Conservation (phyloP, 306 rosid genomes). For the Malus sylvestris region DNA sequence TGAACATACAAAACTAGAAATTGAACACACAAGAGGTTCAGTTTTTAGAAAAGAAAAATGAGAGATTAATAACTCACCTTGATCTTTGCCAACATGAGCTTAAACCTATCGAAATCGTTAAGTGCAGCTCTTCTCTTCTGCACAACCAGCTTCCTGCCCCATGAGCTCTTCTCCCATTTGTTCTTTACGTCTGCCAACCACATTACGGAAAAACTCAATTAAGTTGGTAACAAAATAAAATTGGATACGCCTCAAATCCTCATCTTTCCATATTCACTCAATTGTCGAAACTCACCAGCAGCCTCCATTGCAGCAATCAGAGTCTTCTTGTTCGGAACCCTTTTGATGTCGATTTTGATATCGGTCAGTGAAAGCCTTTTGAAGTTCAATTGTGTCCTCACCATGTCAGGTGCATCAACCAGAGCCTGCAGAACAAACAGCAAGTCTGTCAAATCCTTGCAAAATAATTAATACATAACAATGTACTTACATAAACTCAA, state of each 20-base stretch:
- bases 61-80: constrained; percentile 16
- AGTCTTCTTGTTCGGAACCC: constrained; percentile 43
- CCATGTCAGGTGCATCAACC: constrained; percentile 49
- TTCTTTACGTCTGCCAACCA: constrained; percentile 40
- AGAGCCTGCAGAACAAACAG: constrained; percentile 25
- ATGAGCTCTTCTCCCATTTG: constrained; percentile 50
- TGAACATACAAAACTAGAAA: not conserved
- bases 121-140: constrained; percentile 44
- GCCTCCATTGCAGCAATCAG: constrained; percentile 43
- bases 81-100: constrained; percentile 52
- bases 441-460: not conserved
- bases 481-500: not conserved
- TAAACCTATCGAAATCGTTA: constrained; percentile 47
- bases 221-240: not conserved
- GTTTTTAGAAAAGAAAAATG: not conserved
- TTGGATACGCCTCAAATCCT: not conserved
- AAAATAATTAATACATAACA: not conserved
- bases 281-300: constrained; percentile 21
- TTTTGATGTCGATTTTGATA: constrained; percentile 38
- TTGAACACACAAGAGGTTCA: not conserved
- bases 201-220: not conserved
- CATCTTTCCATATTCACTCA: not conserved
- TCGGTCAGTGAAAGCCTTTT: constrained; percentile 50
- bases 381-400: constrained; percentile 44
- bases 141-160: constrained; percentile 50